Evolutionary conservation across 495 filamentous ascomycete species (phyloP).

Genomic region (Elasticomyces elasticus): DNA sequence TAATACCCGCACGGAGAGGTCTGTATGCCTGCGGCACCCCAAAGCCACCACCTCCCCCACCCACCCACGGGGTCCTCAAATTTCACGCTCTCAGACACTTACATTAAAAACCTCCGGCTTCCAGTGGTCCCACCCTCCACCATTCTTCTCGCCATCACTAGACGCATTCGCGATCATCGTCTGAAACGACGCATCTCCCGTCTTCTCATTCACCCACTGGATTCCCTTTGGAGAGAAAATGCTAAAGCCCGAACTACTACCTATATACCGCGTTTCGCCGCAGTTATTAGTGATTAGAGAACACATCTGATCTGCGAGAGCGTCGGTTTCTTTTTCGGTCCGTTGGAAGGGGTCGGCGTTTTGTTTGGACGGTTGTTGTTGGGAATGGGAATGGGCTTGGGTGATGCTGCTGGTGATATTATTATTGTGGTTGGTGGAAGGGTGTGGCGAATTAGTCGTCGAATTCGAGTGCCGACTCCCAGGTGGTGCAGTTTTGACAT

Average conservation of each 20-base stretch:
- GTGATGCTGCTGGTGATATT: neutral
- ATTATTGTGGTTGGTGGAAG: neutral
- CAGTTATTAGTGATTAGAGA: slow-evolving; percentile 95
- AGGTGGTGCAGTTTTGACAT: too few species aligned
- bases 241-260: slow-evolving; percentile 94
- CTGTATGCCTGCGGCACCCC: too few species aligned
- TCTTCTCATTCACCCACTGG: slow-evolving; percentile 98
- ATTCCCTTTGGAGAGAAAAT: slow-evolving; percentile 98
- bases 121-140: slow-evolving; percentile 68
- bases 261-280: slow-evolving; percentile 93
- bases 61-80: too few species aligned
- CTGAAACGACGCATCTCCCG: slow-evolving; percentile 86
- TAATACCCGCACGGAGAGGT: too few species aligned
- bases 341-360: slow-evolving; percentile 6
- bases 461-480: too few species aligned
- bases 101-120: slow-evolving; percentile 87
- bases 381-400: too few species aligned
- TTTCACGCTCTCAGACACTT: too few species aligned
- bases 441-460: too few species aligned
- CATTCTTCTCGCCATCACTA: slow-evolving; percentile 66
- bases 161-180: slow-evolving; percentile 80
- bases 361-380: neutral
- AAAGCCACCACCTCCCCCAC: too few species aligned
- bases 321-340: slow-evolving; percentile 63
- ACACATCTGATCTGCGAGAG: slow-evolving; percentile 97